Percentiles rank a stretch among this genome's conserved stretches.
These are phyloP conservation scores for Hysterium pulicare DNA, from an alignment of 2,329 filamentous ascomycete genomes.

Conservation along the genomic window DNA sequence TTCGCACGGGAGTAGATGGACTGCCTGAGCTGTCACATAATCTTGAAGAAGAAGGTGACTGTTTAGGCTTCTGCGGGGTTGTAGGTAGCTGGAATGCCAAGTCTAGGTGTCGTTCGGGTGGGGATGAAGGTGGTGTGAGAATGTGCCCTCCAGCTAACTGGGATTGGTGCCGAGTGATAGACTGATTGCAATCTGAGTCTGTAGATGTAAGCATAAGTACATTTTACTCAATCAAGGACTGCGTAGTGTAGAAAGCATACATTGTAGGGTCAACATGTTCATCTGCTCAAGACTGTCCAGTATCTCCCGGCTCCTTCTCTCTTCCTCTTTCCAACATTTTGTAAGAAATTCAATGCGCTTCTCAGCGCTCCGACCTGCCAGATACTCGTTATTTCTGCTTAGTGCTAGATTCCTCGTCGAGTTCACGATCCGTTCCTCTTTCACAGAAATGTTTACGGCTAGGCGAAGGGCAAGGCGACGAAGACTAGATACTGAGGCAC, in stretches of 20 bases:
- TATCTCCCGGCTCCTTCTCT: conserved; percentile 36
- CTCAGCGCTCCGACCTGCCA: conserved; percentile 28
- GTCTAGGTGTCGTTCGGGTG: conserved; percentile 21
- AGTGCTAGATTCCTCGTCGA: conserved; percentile 29
- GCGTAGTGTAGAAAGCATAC: conserved; percentile 15
- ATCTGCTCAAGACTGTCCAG: conserved; percentile 34
- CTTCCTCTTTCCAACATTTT: conserved; percentile 28
- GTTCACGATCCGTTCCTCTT: conserved; percentile 36
- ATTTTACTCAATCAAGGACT: not conserved
- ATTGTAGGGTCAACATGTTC: conserved; percentile 36
- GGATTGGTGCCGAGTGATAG: not conserved
- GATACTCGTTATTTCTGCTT: conserved; percentile 29
- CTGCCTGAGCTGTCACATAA: conserved; percentile 21
- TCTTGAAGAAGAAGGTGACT: conserved; percentile 15
- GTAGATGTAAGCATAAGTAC: conserved; percentile 17
- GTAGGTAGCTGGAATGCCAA: conserved; percentile 12
- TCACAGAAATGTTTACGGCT: conserved; percentile 38
- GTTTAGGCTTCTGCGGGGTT: conserved; percentile 22
- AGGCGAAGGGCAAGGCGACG: conserved; percentile 37
- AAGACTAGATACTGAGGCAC: conserved; percentile 32
- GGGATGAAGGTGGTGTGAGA: conserved; percentile 34
- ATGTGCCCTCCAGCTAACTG: conserved; percentile 14
- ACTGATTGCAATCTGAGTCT: conserved; percentile 16
- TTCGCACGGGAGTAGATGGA: conserved; percentile 8
- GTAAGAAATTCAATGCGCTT: conserved; percentile 32